Evolutionary conservation across 352 stramenopile species (phyloP).

Genomic region (Pythium plurisporium): DNA sequence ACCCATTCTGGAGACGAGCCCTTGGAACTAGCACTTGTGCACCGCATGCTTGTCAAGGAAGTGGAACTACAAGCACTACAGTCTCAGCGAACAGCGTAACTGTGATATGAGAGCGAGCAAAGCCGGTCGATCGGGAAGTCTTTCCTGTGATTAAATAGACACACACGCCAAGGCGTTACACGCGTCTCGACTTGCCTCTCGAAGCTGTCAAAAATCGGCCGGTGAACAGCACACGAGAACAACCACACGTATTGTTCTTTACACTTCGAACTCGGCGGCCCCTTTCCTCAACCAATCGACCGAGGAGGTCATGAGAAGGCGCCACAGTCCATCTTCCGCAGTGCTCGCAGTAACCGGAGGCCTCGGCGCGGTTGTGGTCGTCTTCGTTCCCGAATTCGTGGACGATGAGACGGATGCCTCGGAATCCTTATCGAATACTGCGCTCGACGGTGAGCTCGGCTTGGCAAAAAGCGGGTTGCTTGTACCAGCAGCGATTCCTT

Average conservation of each 20-base stretch:
- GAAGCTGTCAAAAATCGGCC: no score
- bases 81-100: not conserved
- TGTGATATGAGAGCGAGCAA: no score
- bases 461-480: constrained; percentile 13
- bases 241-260: not conserved
- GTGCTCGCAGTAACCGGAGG: not conserved
- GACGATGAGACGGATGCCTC: not conserved
- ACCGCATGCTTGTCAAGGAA: constrained; percentile 34
- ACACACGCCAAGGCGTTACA: no score
- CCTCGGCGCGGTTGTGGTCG: not conserved
- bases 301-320: constrained; percentile 73
- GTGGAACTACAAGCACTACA: constrained; percentile 25
- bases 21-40: constrained; percentile 26
- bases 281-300: constrained; percentile 42
- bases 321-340: constrained; percentile 61
- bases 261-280: constrained; percentile 31
- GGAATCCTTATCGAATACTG: not conserved
- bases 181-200: no score
- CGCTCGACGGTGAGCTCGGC: not conserved
- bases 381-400: not conserved
- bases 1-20: not conserved
- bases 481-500: no score
- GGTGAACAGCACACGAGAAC: no score
- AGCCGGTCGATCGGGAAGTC: no score
- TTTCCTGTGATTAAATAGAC: constrained; percentile 13